These are phyloP conservation scores for Ogataea trehalophila DNA, from an alignment of 805 yeast genomes.

Conservation along the genomic window DNA sequence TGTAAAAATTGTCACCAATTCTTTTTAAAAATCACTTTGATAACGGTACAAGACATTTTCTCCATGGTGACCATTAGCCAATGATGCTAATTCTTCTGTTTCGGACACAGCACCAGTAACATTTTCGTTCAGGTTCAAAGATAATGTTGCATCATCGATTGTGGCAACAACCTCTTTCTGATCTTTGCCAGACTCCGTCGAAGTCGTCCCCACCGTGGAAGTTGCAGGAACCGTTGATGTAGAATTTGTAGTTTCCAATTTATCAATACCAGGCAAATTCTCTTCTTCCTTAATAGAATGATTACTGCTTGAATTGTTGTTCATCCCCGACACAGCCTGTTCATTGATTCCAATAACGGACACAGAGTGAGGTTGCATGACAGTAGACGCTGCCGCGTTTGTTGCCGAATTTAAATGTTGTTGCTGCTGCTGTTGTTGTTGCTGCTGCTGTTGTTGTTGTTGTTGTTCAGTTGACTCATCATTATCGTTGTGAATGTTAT, in stretches of 20 bases:
- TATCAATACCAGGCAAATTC: no score
- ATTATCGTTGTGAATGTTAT: slow-evolving; percentile 19
- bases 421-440: background rate
- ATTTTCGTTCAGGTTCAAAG: slow-evolving; percentile 28
- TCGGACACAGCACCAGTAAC: slow-evolving; percentile 28
- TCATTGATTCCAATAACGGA: no score
- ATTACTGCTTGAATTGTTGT: no score
- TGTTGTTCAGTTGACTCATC: background rate
- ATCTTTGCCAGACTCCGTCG: background rate
- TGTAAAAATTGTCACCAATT: no score
- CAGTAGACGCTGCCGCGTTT: background rate
- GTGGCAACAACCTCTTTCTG: slow-evolving; percentile 21
- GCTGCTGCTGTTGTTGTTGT: no score
- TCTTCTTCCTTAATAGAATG: no score
- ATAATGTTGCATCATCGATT: slow-evolving; percentile 27
- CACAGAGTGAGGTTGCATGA: no score
- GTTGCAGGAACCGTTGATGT: background rate
- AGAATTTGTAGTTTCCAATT: no score
- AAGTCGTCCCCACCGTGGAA: background rate
- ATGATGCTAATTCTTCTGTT: slow-evolving; percentile 30
- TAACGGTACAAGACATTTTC: slow-evolving; percentile 28
- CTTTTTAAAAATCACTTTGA: slow-evolving; percentile 20
- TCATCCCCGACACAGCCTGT: no score
- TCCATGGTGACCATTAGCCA: slow-evolving; percentile 32
- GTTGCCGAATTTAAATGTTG: background rate